Percentiles rank a stretch among this genome's conserved stretches.
Conservation (phyloP, 768 basidiomycete species). For the Multifurca ochricompacta region DNA sequence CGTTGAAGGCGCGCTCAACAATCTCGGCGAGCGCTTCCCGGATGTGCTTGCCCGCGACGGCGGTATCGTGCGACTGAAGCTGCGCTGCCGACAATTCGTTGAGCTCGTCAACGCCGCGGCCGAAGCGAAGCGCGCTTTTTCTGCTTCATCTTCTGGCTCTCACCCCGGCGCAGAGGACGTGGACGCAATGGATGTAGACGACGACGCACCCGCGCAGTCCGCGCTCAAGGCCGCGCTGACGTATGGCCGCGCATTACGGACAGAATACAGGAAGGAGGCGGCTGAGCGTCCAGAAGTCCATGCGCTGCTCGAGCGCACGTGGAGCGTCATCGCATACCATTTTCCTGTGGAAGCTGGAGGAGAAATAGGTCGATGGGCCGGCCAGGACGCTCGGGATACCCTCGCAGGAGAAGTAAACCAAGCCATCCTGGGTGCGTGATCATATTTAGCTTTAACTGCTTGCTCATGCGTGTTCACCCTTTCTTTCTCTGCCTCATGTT, state of each 20-base stretch:
- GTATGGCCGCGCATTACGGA: slow-evolving; percentile 67
- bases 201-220: slow-evolving; percentile 33
- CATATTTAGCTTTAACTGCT: not conserved
- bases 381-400: slow-evolving; percentile 53
- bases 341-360: slow-evolving; percentile 64
- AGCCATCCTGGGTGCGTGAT: slow-evolving; percentile 66
- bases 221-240: slow-evolving; percentile 57
- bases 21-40: slow-evolving; percentile 51
- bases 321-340: slow-evolving; percentile 72
- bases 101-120: slow-evolving; percentile 40
- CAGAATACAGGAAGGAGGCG: slow-evolving; percentile 57
- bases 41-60: slow-evolving; percentile 57
- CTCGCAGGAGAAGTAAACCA: slow-evolving; percentile 74
- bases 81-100: slow-evolving; percentile 80
- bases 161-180: slow-evolving; percentile 15
- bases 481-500: not conserved
- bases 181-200: slow-evolving; percentile 54
- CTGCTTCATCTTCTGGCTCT: not conserved
- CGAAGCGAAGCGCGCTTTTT: slow-evolving; percentile 14
- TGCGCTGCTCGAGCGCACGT: slow-evolving; percentile 62
- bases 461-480: not conserved
- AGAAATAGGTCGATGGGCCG: slow-evolving; percentile 57
- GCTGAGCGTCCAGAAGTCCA: slow-evolving; percentile 50
- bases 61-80: slow-evolving; percentile 68
- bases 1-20: slow-evolving; percentile 57